Base-by-base conservation (phyloP, 768 basidiomycete genomes). In the Podaxis sp. region DNA sequence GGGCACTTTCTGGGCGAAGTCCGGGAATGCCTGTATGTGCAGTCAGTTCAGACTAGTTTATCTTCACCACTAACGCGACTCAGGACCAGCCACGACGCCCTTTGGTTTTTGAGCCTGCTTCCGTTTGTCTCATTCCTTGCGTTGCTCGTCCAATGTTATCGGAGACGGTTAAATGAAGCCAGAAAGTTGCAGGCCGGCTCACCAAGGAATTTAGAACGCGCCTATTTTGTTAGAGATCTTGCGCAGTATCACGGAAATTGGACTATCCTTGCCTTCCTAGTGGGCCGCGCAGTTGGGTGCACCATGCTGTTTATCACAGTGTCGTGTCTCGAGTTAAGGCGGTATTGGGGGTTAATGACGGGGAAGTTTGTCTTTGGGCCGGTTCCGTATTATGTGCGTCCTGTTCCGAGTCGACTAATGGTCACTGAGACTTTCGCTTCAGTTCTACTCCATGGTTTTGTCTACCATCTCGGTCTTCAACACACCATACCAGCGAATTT, bases 261-360 rank as follows among this genome's bases (percentile, higher is more conserved):
- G 4, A 70, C 71, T 13, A 80, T 84, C 27, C 85, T 83, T 69
- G 67, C 69, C 12, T 80, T 80, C 71, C 81, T 81, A 65, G 57
- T 84, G 24, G 65, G 75, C 1, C 78, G 86, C n/a, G 71, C 85
- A 4, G 55, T 82, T 2, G 77, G 77, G 33, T 79, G 80, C 56
- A 71, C 79, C 27, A 70, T 75, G 4, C 75, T 89, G 15, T 73
- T 88, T 36, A 36, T 49, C 27, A 55, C 38, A 19, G 29, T 53
- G 7, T 11, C 36, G n/a, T 61, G 43, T n/a, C 53, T 55, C 5
- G 43, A 55, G n/a, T 5, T 47, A 13, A 55, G 24, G 46, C 5
- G 55, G 19, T 13, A 54, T 33, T 6, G 27, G 52, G 25, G 38
- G 25, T 22, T 22, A 22, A 7, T 40, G 24, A 24, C 0, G 1